Conservation (phyloP, 2,329 filamentous ascomycete genomes). For the Epichloe uncinata region DNA sequence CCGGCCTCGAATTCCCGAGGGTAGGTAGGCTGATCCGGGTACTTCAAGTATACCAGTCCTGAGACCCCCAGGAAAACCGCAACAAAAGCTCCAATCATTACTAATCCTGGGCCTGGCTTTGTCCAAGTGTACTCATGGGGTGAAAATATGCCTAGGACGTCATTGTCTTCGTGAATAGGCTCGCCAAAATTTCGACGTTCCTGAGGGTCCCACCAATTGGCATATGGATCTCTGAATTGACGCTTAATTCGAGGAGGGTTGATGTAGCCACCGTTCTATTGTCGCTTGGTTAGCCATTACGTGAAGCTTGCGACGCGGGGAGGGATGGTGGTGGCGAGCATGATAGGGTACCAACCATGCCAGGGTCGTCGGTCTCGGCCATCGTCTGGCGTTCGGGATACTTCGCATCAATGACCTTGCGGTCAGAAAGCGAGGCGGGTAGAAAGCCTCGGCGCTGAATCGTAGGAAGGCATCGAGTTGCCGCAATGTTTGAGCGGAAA, state of each 20-base stretch:
- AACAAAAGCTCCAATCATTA: conserved; percentile 57
- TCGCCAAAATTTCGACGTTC: conserved; percentile 95
- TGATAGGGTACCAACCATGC: conserved; percentile 38
- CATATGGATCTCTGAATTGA: conserved; percentile 84
- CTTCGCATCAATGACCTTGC: conserved; percentile 35
- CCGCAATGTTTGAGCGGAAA: conserved; percentile 29
- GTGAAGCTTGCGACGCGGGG: neutral
- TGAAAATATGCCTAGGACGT: conserved; percentile 80
- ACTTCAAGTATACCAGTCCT: conserved; percentile 54
- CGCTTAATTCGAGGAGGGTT: conserved; percentile 73
- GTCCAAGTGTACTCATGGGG: conserved; percentile 80
- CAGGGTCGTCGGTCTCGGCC: conserved; percentile 50
- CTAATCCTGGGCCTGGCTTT: conserved; percentile 53
- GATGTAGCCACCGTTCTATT: conserved; percentile 70
- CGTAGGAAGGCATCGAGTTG: conserved; percentile 36
- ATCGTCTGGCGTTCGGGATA: conserved; percentile 34
- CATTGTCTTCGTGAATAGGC: conserved; percentile 92
- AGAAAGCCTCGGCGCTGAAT: conserved; percentile 45
- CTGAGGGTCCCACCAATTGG: conserved; percentile 93
- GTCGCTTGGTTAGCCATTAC: conserved; percentile 13
- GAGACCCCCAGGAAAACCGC: conserved; percentile 47
- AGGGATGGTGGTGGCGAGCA: neutral
- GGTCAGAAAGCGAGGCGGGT: conserved; percentile 34
- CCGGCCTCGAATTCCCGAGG: conserved; percentile 62
- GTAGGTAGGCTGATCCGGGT: conserved; percentile 57